Evolutionary conservation across 1,284 basidiomycete genomes (phyloP).

Genomic region (Schizopora paradoxa): DNA sequence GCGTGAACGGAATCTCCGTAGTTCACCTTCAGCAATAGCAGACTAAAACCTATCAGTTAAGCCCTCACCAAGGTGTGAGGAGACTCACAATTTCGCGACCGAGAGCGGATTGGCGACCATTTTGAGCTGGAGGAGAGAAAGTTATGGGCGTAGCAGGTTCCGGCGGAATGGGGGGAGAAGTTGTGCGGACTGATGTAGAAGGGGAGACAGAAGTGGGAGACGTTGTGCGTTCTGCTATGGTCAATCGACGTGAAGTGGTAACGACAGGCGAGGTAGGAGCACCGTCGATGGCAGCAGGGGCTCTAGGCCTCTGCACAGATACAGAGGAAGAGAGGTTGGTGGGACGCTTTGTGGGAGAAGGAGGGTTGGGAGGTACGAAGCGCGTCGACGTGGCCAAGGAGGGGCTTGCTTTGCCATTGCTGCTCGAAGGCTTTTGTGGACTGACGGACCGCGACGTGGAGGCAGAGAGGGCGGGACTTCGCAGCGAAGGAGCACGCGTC

Average conservation of each 20-base stretch:
- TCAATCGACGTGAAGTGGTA: slow-evolving; percentile 1
- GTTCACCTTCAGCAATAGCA: slow-evolving; percentile 44
- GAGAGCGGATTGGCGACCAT: slow-evolving; percentile 23
- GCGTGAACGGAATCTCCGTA: slow-evolving; percentile 81
- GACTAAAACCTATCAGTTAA: slow-evolving; percentile 1
- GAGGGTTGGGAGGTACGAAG: slow-evolving; percentile 29
- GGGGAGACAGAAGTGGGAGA: slow-evolving; percentile 10
- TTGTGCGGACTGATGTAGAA: slow-evolving; percentile 5
- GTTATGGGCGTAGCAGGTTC: slow-evolving; percentile 9
- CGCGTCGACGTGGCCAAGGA: slow-evolving; percentile 34
- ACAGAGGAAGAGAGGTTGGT: slow-evolving; percentile 7
- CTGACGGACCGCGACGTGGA: slow-evolving; percentile 41
- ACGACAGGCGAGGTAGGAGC: not conserved
- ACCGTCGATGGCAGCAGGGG: not conserved
- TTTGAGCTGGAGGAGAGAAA: slow-evolving; percentile 19
- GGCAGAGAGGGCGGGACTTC: slow-evolving; percentile 32
- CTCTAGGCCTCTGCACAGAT: not conserved
- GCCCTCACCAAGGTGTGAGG: not conserved
- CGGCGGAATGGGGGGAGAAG: slow-evolving; percentile 23
- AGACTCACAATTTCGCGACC: slow-evolving; percentile 13
- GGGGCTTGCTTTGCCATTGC: slow-evolving; percentile 31
- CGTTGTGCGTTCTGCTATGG: slow-evolving; percentile 1
- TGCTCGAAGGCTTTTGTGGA: slow-evolving; percentile 35
- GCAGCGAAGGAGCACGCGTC: slow-evolving; percentile 33
- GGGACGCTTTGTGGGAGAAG: slow-evolving; percentile 27